Conservation (phyloP, 257 asterid species). For the Lithospermum erythrorhizon region DNA sequence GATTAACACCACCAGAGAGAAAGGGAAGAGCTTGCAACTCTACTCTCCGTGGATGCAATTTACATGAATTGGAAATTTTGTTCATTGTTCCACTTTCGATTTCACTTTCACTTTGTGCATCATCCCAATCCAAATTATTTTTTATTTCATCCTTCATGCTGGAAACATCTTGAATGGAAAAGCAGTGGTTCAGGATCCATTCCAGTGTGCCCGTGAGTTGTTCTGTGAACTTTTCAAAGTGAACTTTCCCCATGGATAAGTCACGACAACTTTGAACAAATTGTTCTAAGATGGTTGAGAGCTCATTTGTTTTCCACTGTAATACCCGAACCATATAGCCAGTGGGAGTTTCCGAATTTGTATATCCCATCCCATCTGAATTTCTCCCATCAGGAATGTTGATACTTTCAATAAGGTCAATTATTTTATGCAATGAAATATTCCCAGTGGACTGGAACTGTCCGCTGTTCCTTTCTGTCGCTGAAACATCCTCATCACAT, state of each 20-base stretch:
- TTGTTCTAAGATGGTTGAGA: constrained; percentile 32
- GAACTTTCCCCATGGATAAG: constrained; percentile 39
- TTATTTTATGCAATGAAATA: constrained; percentile 36
- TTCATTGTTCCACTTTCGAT: constrained; percentile 36
- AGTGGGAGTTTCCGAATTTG: constrained; percentile 25
- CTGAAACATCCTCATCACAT: constrained; percentile 18
- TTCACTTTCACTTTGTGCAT: constrained; percentile 50
- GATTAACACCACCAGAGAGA: constrained; percentile 16
- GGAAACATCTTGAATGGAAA: constrained; percentile 73
- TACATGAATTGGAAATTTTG: constrained; percentile 25
- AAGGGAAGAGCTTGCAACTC: constrained; percentile 12
- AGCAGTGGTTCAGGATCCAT: constrained; percentile 77
- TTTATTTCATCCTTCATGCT: constrained; percentile 57
- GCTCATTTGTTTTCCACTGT: constrained; percentile 69
- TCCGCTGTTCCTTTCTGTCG: constrained; percentile 19
- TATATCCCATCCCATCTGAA: constrained; percentile 21
- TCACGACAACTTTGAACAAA: constrained; percentile 46
- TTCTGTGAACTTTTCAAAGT: constrained; percentile 39
- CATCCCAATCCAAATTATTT: constrained; percentile 58
- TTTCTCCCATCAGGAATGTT: constrained; percentile 27
- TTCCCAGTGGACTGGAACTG: constrained; percentile 23
- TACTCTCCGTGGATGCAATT: constrained; percentile 12
- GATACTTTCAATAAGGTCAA: constrained; percentile 66
- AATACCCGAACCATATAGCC: constrained; percentile 47
- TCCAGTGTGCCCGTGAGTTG: constrained; percentile 46